phyloP scores from a whole-genome alignment of 768 basidiomycete species.

The Wakefieldia striispora region DNA sequence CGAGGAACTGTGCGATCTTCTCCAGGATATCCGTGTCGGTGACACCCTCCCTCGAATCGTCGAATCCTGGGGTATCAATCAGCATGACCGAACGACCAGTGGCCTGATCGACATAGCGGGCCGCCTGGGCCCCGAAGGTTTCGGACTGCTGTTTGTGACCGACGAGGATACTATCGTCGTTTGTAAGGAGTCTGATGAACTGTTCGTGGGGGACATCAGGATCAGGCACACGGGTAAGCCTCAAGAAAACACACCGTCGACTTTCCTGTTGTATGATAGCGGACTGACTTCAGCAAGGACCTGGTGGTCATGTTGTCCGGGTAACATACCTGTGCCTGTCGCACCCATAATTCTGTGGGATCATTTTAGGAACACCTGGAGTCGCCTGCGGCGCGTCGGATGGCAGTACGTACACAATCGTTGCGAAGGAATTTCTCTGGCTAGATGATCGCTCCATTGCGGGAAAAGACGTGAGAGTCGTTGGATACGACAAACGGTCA shows the following conservation, averaged over 20 bases:
- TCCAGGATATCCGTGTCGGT: conserved; percentile 23
- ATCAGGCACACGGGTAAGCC: neutral
- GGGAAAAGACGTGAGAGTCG: no score
- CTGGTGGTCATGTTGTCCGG: no score
- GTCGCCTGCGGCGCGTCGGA: neutral
- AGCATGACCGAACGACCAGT: conserved; percentile 7
- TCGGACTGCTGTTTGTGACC: conserved; percentile 7
- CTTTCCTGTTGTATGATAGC: neutral
- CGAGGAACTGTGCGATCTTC: conserved; percentile 9
- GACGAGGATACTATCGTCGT: conserved; percentile 1
- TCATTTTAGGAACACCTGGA: neutral
- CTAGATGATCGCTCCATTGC: neutral
- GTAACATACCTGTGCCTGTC: conserved; percentile 3
- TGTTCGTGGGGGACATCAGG: neutral
- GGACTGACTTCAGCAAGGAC: neutral
- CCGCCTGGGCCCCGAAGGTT: neutral
- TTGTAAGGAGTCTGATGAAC: conserved; percentile 8
- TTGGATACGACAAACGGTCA: neutral
- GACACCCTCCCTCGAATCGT: conserved; percentile 8
- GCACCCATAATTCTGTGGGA: conserved; percentile 1
- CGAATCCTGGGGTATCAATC: conserved; percentile 16
- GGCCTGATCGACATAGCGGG: neutral
- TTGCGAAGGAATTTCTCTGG: neutral
- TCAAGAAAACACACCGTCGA: neutral
- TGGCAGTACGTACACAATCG: neutral